Base-by-base conservation (phyloP, 2,329 filamentous ascomycete species). In the Fusarium nematophilum region DNA sequence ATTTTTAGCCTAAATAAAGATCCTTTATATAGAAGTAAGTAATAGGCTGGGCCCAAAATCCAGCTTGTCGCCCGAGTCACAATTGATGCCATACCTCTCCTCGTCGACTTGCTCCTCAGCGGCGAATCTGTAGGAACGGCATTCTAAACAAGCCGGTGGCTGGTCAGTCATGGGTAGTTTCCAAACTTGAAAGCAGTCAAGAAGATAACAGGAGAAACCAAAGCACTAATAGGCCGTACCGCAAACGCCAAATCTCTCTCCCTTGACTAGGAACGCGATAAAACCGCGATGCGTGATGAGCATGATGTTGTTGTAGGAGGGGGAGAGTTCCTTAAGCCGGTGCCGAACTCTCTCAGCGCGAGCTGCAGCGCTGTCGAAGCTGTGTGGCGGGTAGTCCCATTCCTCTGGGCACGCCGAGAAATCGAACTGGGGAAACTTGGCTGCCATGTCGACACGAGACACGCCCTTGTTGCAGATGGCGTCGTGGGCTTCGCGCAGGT, bases 401-500 rank as follows among this genome's bases (percentile, higher is more conserved):
- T 59, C 39, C 13, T 59, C 40, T 4, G 33, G 31, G 17, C 66
- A 67, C 15, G n/a, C 14, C 1, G 53, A 64, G 15, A 68, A 66
- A 9, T 68, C 51, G 2, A 68, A 53, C 13, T 55, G 46, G 3
- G 59, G 54, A 27, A 66, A 69, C 18, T 63, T 66, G 10, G 21
- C n/a, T 1, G 43, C 42, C 2, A 68, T 11, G 2, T 59, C 61
- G 14, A 26, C 38, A 2, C 62, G 62, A 3, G 49, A 29, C n/a
- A 59, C 9, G 3, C 66, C 64, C n/a, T 64, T 65, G 14, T 68
- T 68, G 43, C 65, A 68, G 31, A 59, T 54, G 6, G 62, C 66
- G 29, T 68, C 66, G n/a, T 68, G 64, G 4, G 64, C 54, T 18
- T 68, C 66, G 1, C 66, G 65, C 1, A 68, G 14, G 5, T 68